Conservation (phyloP, 257 asterid species). For the Rehmannia glutinosa region DNA sequence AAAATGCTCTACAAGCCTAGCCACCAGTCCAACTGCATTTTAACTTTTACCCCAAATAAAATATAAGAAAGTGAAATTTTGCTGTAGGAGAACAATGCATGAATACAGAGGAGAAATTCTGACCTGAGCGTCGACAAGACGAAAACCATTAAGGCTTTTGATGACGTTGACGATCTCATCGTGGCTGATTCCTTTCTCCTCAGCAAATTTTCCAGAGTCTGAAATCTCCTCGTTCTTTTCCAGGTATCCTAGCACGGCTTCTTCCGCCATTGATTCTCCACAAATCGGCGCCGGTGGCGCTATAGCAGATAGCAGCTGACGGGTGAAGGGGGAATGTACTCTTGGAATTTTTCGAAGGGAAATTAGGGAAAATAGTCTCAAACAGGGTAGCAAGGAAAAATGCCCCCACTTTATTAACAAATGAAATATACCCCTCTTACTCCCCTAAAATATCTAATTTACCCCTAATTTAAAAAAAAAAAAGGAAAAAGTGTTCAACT, state of each 20-base stretch:
- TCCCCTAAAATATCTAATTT: too few species aligned
- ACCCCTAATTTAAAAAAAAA: too few species aligned
- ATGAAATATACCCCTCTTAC: too few species aligned
- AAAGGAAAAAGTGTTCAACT: too few species aligned
- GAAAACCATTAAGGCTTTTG: slow-evolving; percentile 78
- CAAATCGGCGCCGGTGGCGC: not conserved
- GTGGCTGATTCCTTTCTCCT: slow-evolving; percentile 62
- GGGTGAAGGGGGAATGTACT: not conserved
- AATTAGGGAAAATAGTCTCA: too few species aligned
- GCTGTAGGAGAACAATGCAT: too few species aligned
- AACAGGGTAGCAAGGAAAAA: too few species aligned
- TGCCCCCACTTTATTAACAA: too few species aligned
- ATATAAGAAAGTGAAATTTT: too few species aligned
- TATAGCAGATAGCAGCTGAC: not conserved
- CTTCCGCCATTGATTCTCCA: slow-evolving; percentile 63
- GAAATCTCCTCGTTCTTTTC: slow-evolving; percentile 54
- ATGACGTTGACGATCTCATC: slow-evolving; percentile 81
- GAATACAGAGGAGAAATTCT: not conserved
- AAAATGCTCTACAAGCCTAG: too few species aligned
- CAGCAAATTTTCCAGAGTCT: slow-evolving; percentile 69
- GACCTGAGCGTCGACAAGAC: slow-evolving; percentile 71
- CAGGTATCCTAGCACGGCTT: slow-evolving; percentile 62
- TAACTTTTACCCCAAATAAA: not conserved
- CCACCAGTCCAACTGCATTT: not conserved
- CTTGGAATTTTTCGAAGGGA: too few species aligned